phyloP scores from a whole-genome alignment of 1,284 basidiomycete species.

The Ceratobasidium sp. region DNA sequence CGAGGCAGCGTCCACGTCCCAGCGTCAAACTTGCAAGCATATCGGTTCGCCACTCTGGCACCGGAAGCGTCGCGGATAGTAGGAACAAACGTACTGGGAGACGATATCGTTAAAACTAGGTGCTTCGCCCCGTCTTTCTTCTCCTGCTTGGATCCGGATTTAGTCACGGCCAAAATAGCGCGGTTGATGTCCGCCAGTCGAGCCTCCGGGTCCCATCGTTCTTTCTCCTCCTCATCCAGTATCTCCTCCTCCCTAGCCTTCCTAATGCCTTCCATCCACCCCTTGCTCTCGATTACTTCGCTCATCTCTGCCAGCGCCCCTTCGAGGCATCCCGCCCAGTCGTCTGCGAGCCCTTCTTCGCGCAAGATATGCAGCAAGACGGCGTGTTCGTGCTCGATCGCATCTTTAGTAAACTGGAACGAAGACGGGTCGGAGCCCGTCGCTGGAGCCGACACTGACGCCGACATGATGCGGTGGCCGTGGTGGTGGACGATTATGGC shows the following conservation, averaged over 20 bases:
- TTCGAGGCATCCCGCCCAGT: conserved; percentile 29
- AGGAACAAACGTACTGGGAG: conserved; percentile 34
- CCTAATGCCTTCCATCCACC: conserved; percentile 20
- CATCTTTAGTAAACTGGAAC: conserved; percentile 25
- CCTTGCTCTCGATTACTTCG: conserved; percentile 21
- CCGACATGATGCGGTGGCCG: neutral
- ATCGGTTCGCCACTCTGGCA: conserved; percentile 28
- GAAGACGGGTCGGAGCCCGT: neutral
- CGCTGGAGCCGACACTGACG: neutral
- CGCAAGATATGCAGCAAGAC: conserved; percentile 17
- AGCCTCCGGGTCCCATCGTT: conserved; percentile 20
- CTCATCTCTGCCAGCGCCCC: conserved; percentile 27
- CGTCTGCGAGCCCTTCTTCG: conserved; percentile 21
- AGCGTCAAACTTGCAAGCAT: conserved; percentile 37
- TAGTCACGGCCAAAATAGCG: conserved; percentile 9
- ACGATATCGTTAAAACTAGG: conserved; percentile 10
- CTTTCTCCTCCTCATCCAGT: neutral
- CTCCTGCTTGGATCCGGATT: neutral
- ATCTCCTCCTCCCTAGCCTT: conserved; percentile 7
- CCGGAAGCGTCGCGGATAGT: conserved; percentile 26
- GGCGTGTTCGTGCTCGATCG: conserved; percentile 22
- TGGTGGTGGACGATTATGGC: neutral
- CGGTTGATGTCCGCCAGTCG: conserved; percentile 33
- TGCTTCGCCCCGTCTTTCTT: neutral
- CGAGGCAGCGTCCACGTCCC: conserved; percentile 35